Base-by-base conservation (phyloP, 1,284 basidiomycete genomes). In the Phylloboletellus chloephorus region DNA sequence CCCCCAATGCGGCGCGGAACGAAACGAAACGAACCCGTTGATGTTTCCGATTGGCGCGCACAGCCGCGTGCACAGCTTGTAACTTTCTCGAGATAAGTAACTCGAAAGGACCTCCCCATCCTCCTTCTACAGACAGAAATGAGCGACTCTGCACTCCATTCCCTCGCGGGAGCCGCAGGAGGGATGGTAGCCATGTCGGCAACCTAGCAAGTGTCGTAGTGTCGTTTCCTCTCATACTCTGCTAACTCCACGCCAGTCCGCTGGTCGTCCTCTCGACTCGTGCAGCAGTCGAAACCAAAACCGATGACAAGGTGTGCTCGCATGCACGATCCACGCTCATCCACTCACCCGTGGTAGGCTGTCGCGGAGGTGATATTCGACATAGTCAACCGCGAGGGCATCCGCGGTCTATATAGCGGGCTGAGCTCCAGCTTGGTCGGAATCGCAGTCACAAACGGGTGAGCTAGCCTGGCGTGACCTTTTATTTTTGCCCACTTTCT, bases 371-470 rank as follows among this genome's bases (percentile, higher is more conserved):
- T 78, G 7, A 68, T 94, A 23, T 52, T 82, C 33, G 85, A 89
- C 61, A 85, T 88, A 47, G 67, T 95, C 59, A 82, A 84, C 61
- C 75, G 82, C 24, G 94, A 98, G 66, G 96, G 96, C 16, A 52
- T 93, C 15, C 53, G 74, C 0, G 93, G 91, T 2, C 68, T 98
- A 15, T 98, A 98, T 63, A 86, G 82, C 48, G 95, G 95, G 1
- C 67, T 98, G 16, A 78, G 74, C 50, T 92, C 91, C 17, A 90
- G 87, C 54, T 68, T 98, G 43, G 69, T 94, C 25, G 95, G 93
- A 2, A 92, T 98, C 49, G 90, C 90, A 11, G 73, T 97, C 21
- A 96, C 94, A 23, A 98, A 98, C 64, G 93, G 90, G 77, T 86
- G 46, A 24, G 64, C 32, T 21, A 44, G 61, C 52, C 50, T 53